A percentile compares a stretch with the other conserved stretches of the same genome.
phyloP scores from a whole-genome alignment of 2,329 filamentous ascomycete genomes.

The Canariomyces notabilis region DNA sequence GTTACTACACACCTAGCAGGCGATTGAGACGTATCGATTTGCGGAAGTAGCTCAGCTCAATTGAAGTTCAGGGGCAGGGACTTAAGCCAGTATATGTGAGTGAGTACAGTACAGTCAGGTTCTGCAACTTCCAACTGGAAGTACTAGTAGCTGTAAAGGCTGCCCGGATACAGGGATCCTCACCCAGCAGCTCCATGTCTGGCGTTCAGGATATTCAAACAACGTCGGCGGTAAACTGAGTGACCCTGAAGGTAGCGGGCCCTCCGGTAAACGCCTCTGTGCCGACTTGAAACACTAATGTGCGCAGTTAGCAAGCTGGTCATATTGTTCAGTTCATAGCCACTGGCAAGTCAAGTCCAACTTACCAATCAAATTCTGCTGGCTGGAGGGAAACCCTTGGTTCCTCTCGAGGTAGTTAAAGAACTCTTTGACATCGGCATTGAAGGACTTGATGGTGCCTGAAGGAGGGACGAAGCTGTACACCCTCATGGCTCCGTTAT shows the following conservation, averaged over 20 bases:
- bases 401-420: slow-evolving; percentile 43
- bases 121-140: too few species aligned
- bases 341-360: background rate
- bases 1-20: too few species aligned
- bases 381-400: slow-evolving; percentile 29
- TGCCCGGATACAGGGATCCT: too few species aligned
- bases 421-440: slow-evolving; percentile 48
- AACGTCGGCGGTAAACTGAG: slow-evolving; percentile 6
- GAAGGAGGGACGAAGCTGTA: slow-evolving; percentile 39
- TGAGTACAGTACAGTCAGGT: too few species aligned
- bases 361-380: slow-evolving; percentile 20
- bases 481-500: slow-evolving; percentile 50
- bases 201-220: too few species aligned
- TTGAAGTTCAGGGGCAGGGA: too few species aligned
- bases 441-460: slow-evolving; percentile 41
- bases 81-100: too few species aligned
- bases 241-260: slow-evolving; percentile 15
- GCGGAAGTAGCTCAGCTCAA: too few species aligned
- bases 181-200: too few species aligned
- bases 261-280: slow-evolving; percentile 21
- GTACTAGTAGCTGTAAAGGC: too few species aligned
- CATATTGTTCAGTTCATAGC: background rate
- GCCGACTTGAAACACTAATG: slow-evolving; percentile 19
- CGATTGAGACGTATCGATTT: too few species aligned
- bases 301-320: background rate